Evolutionary conservation across 169 alveolate species (phyloP), one percentile per base, ranked within the genome.

Genomic region (Plasmodium ovale): DNA sequence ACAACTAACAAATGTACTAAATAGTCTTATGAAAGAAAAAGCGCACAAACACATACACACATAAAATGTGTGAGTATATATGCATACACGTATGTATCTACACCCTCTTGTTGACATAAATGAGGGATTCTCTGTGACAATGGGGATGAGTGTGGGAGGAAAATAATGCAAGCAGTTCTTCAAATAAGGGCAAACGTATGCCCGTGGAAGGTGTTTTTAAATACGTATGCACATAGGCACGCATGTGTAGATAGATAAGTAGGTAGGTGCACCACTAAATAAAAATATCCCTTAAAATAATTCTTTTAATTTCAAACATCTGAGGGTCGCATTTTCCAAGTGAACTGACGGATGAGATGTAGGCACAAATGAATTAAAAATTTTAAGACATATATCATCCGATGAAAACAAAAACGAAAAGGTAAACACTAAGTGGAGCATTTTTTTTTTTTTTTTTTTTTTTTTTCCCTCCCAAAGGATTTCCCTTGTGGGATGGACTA

Each of bases 1-100:
- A 73, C 72, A 73, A 58, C 31, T 73, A 35, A 73, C 74, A 73
- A 73, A 37, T 42, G 6, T 39, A 44, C 25, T 5, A 39, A 51
- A 71, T 71, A 29, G 33, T 71, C 44, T 33, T 42, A 59, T 73
- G 44, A 51, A 59, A 49, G 59, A 67, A 53, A 72, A 72, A 44
- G 29, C 25, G 16, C n/a, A 44, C 9, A 72, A 1, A 54, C 10
- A 0, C 23, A 12, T 10, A 68, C 14, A 72, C 3, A 19, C 12
- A 73, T 31, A 59, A 62, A 7, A 59, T 29, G 21, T 35, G 12
- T 31, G 59, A 2, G 42, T 25, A 14, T 25, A 68, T 29, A 47
- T 51, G 56, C 39, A 68, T 12, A 16, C 39, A 72, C 42, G 25
- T 51, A 72, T 54, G 19, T 72, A 12, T 59, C 7, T 19, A 68